phyloP scores from a whole-genome alignment of 306 rosid species.

The Fagus crenata region DNA sequence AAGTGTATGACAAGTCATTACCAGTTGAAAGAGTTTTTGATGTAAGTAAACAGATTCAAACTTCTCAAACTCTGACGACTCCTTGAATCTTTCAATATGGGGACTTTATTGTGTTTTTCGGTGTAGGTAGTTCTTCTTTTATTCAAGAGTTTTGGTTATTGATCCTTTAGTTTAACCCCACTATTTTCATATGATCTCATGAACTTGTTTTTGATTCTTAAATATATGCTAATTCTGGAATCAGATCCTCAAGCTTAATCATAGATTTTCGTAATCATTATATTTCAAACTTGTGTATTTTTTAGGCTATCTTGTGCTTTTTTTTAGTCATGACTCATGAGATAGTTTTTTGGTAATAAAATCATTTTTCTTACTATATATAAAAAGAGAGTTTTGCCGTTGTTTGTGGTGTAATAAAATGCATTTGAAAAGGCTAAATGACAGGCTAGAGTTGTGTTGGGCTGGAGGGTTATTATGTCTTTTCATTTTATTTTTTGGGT shows the following conservation, averaged over 20 bases:
- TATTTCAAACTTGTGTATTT: not conserved
- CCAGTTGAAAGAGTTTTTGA: not conserved
- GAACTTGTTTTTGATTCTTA: not conserved
- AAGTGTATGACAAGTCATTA: not conserved
- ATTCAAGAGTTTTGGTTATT: not conserved
- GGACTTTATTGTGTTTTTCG: not conserved
- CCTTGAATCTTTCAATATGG: not conserved
- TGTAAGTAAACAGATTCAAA: not conserved
- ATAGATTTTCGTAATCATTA: not conserved
- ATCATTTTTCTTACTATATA: no score
- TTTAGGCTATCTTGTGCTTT: no score
- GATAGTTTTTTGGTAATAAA: no score
- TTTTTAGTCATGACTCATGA: no score
- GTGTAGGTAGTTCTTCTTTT: not conserved
- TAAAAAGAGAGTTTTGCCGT: no score
- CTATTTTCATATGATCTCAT: not conserved
- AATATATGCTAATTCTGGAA: not conserved
- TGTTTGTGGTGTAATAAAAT: no score
- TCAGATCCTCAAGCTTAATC: not conserved
- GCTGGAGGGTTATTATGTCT: no score
- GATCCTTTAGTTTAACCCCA: not conserved
- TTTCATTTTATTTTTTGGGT: no score
- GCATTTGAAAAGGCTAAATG: no score
- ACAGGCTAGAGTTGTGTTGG: no score
- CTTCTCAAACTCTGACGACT: not conserved